Base-by-base conservation (phyloP, 2,329 filamentous ascomycete species). In the Diaporthe sp. region DNA sequence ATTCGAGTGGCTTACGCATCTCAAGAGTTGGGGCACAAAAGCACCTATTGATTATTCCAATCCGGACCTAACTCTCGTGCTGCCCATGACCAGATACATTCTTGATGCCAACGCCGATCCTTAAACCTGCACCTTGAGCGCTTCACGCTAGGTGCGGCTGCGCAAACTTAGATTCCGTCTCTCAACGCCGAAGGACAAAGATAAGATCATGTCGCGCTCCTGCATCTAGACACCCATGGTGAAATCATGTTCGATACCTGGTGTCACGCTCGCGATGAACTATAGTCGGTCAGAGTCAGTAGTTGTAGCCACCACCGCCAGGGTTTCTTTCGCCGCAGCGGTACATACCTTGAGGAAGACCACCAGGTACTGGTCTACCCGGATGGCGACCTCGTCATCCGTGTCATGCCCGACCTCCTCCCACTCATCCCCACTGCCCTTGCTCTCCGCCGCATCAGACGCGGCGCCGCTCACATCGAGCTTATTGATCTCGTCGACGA, bases 221-320 rank as follows among this genome's bases (percentile, higher is more conserved):
- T 25, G 17, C 12, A 19, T 25, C 12, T 65, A 98, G 53, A 98
- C 93, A 8, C 95, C 94, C 95, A 98, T 98, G 0, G 96, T 98
- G 84, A 97, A 98, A 83, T 98, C 96, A 84, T 98, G 95, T 86
- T 98, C 96, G 84, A 99, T 98, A 65, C 96, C 96, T 8, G 97
- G 97, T 22, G 96, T 98, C 60, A 99, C 97, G 80, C 93, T 97
- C 46, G 93, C 92, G 87, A 95, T 94, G 84, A 95, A 95, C 89
- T 90, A 73, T 42, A 73, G 6, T 42, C 31, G 58, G 70, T 12
- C 65, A 28, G 8, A 13, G 49, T 70, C 34, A 62, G 76, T 72
- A 39, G 75, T 28, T 28, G 13, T 53, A 46, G 60, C 42, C 67
- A 31, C 12, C 19, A n/a, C 53, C n/a, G 58, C 68, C 9, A 72